A percentile compares a stretch with the other conserved stretches of the same genome.
Evolutionary conservation across 2,329 filamentous ascomycete genomes (phyloP).

Genomic region (Clarireedia homoeocarpa): DNA sequence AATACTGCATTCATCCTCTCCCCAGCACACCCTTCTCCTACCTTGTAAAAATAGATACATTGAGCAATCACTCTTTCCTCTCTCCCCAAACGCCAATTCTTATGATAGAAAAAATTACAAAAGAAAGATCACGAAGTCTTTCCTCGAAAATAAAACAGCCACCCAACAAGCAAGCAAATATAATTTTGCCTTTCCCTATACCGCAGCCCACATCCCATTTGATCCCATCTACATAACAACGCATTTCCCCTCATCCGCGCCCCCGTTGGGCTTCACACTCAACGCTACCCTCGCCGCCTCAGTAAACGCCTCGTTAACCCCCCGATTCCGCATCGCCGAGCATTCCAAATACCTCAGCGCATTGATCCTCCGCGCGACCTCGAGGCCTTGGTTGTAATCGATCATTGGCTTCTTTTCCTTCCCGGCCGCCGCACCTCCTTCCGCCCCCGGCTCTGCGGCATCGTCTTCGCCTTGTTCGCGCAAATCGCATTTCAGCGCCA

Average conservation of each 20-base stretch:
- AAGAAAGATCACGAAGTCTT: too few species aligned
- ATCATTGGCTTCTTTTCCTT: conserved; percentile 66
- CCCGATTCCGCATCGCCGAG: conserved; percentile 95
- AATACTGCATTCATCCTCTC: too few species aligned
- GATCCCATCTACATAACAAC: conserved; percentile 46
- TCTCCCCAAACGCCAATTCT: too few species aligned
- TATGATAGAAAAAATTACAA: too few species aligned
- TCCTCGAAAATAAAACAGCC: too few species aligned
- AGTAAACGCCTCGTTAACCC: conserved; percentile 97
- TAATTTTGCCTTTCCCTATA: too few species aligned
- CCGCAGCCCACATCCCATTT: background rate
- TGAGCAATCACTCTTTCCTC: too few species aligned
- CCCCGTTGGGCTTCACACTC: conserved; percentile 56
- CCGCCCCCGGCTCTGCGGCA: conserved; percentile 35
- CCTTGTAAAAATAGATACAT: too few species aligned
- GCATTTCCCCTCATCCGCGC: conserved; percentile 50
- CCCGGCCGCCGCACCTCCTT: conserved; percentile 35
- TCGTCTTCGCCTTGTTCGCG: conserved; percentile 66
- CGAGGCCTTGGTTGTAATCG: conserved; percentile 83
- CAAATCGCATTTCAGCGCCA: conserved; percentile 94
- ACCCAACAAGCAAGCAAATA: too few species aligned
- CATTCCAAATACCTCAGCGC: conserved; percentile 95
- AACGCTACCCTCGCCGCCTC: conserved; percentile 93
- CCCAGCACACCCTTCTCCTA: too few species aligned
- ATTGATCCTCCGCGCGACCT: conserved; percentile 84